A percentile compares a stretch with the other conserved stretches of the same genome.
phyloP scores from a whole-genome alignment of 2,329 filamentous ascomycete species.

The Raffaelea ambrosiae region DNA sequence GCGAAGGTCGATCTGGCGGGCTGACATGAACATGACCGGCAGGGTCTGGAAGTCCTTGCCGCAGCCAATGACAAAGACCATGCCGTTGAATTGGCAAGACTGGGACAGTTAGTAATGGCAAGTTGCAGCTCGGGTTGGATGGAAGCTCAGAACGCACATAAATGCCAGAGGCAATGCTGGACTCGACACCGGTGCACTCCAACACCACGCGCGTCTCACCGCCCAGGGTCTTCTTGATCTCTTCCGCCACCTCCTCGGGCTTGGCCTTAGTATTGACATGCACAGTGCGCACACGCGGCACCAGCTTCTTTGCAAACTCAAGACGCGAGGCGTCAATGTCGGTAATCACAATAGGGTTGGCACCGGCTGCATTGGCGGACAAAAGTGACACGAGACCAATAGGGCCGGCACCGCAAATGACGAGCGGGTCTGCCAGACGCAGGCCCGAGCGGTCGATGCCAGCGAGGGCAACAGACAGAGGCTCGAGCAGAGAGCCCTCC shows the following conservation, averaged over 20 bases:
- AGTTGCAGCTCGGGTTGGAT: too few relatives aligned
- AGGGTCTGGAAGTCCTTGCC: constrained; percentile 51
- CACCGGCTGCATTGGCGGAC: constrained; percentile 49
- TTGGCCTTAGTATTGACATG: constrained; percentile 37
- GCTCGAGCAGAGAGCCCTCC: constrained; percentile 56
- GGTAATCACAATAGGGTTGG: constrained; percentile 55
- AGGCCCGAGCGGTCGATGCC: constrained; percentile 45
- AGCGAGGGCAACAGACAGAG: constrained; percentile 53
- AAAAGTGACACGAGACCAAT: constrained; percentile 49
- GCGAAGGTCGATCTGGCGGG: constrained; percentile 49
- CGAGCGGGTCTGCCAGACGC: constrained; percentile 45
- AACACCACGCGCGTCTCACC: constrained; percentile 48
- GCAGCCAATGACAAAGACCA: constrained; percentile 52
- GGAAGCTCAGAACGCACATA: too few relatives aligned
- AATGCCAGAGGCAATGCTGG: constrained; percentile 49
- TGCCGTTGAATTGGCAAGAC: too few relatives aligned
- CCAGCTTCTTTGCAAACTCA: constrained; percentile 48
- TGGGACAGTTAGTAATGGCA: too few relatives aligned
- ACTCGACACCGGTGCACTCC: constrained; percentile 60
- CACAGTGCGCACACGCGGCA: constrained; percentile 45
- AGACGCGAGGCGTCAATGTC: constrained; percentile 51
- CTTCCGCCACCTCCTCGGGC: constrained; percentile 39
- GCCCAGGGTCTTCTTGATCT: constrained; percentile 44
- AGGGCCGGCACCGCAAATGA: constrained; percentile 55
- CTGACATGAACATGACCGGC: constrained; percentile 58